Evolutionary conservation across 1,284 basidiomycete genomes (phyloP).

Genomic region (Termitomyces sp.): DNA sequence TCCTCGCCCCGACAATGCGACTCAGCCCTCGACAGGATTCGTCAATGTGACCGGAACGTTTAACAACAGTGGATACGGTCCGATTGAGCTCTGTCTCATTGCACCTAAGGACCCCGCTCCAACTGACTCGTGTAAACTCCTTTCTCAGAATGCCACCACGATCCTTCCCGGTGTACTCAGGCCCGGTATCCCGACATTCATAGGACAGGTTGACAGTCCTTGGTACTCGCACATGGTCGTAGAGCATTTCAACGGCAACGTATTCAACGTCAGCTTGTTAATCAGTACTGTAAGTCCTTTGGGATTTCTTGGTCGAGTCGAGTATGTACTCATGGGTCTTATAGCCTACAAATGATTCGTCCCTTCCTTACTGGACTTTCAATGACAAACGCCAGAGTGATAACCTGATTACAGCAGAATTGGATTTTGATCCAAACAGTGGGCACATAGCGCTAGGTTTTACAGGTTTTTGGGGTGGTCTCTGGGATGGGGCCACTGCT

Average conservation of each 20-base stretch:
- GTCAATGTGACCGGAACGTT: conserved; percentile 16
- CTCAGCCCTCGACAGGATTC: conserved; percentile 13
- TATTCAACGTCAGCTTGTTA: conserved; percentile 13
- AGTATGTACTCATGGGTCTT: background rate
- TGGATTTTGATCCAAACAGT: conserved; percentile 2
- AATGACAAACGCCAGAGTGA: conserved; percentile 6
- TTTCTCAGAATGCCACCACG: conserved; percentile 4
- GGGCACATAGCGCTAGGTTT: conserved; percentile 2
- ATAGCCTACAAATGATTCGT: conserved; percentile 8
- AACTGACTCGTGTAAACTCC: background rate
- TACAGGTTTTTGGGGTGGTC: conserved; percentile 9
- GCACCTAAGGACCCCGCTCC: background rate
- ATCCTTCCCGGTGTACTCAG: conserved; percentile 9
- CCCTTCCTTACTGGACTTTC: conserved; percentile 6
- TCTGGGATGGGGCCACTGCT: background rate
- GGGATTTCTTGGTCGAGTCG: background rate
- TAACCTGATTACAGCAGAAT: conserved; percentile 6
- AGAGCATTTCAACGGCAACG: conserved; percentile 11
- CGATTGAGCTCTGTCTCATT: conserved; percentile 17
- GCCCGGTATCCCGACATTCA: conserved; percentile 8
- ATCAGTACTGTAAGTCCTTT: conserved; percentile 6
- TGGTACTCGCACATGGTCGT: conserved; percentile 12
- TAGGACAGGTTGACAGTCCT: conserved; percentile 5
- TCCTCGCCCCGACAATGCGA: conserved; percentile 15
- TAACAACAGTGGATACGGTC: conserved; percentile 16